Conservation (phyloP, 176 grass and related monocot species). For the Phoenix roebelenii region DNA sequence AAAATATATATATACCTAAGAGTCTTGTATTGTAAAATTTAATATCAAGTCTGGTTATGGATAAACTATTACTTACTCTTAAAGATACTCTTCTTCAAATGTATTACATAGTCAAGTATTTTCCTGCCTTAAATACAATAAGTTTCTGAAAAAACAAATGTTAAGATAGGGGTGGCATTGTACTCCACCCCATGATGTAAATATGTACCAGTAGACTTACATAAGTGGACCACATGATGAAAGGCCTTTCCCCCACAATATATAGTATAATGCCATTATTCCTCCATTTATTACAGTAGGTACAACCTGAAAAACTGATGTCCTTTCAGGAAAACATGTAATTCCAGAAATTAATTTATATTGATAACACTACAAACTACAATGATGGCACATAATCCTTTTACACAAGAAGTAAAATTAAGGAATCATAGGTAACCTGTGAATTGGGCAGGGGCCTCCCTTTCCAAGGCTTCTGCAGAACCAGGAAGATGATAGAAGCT, state of each 20-base stretch:
- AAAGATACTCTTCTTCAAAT: too few species aligned
- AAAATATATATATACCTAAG: too few species aligned
- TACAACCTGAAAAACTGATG: constrained; percentile 41
- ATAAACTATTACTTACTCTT: too few species aligned
- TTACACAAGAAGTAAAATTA: background rate
- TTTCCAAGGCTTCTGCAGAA: constrained; percentile 89
- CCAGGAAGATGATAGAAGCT: constrained; percentile 69
- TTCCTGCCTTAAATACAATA: too few species aligned
- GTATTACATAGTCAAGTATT: too few species aligned
- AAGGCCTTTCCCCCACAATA: constrained; percentile 95
- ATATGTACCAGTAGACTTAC: constrained; percentile 42
- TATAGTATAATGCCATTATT: constrained; percentile 86
- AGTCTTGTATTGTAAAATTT: too few species aligned
- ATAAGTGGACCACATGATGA: constrained; percentile 68
- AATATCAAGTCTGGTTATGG: too few species aligned
- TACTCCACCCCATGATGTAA: too few species aligned
- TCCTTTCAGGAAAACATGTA: background rate
- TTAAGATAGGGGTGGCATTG: too few species aligned
- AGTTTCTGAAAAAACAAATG: too few species aligned
- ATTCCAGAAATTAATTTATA: background rate
- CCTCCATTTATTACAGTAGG: constrained; percentile 94
- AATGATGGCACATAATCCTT: too few species aligned
- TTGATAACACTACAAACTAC: too few species aligned
- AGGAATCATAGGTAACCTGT: constrained; percentile 43
- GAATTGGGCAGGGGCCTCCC: constrained; percentile 78